These are phyloP conservation scores for Lojkania enalia DNA, from an alignment of 2,329 filamentous ascomycete species.

Conservation along the genomic window DNA sequence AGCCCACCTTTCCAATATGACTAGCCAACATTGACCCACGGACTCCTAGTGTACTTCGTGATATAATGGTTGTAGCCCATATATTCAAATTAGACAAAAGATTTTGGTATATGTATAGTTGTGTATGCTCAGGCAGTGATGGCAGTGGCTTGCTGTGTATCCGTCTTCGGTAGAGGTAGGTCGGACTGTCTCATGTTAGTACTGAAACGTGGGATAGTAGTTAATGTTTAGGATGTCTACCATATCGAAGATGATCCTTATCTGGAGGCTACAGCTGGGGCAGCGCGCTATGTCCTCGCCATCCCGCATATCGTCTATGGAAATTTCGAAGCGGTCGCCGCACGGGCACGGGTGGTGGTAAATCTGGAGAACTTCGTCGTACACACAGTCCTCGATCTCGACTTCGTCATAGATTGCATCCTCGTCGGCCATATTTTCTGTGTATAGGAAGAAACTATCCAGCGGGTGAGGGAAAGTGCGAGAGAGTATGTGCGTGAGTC, in stretches of 20 bases:
- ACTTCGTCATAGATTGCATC: constrained; percentile 88
- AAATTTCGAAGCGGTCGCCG: constrained; percentile 94
- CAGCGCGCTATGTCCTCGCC: constrained; percentile 95
- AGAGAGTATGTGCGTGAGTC: not conserved
- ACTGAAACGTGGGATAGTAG: not conserved
- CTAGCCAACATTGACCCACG: too few relatives aligned
- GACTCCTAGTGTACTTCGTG: too few relatives aligned
- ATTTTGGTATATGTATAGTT: constrained; percentile 1
- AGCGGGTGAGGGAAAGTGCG: not conserved
- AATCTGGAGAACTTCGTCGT: constrained; percentile 88
- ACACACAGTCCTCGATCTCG: constrained; percentile 92
- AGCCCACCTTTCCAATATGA: too few relatives aligned
- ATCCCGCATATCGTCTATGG: constrained; percentile 80
- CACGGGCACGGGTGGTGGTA: constrained; percentile 98
- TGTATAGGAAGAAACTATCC: constrained; percentile 3
- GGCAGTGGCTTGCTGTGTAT: constrained; percentile 25
- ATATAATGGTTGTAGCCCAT: too few relatives aligned
- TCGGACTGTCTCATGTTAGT: constrained; percentile 26
- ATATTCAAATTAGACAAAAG: not conserved
- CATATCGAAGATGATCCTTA: constrained; percentile 87
- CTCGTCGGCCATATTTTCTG: constrained; percentile 37
- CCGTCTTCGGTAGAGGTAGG: constrained; percentile 30
- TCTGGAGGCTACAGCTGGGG: constrained; percentile 96
- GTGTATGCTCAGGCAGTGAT: constrained; percentile 28
- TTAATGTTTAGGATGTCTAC: constrained; percentile 53